Percentiles rank a stretch among this genome's conserved stretches.
Conservation (phyloP, 1,284 basidiomycete genomes). For the Schizophyllum amplum region DNA sequence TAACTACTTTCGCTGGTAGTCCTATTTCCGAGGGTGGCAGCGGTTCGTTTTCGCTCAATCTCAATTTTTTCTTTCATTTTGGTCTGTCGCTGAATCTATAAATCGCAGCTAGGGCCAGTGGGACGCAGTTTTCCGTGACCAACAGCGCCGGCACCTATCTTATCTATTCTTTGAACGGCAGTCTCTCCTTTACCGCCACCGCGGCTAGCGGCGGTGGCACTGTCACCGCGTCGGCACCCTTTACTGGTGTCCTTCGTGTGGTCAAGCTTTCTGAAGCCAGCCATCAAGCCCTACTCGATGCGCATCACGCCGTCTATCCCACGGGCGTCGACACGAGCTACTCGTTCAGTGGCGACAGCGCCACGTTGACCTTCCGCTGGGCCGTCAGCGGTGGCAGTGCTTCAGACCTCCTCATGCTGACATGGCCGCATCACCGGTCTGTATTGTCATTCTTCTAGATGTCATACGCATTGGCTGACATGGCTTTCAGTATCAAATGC, state of each 20-base stretch:
- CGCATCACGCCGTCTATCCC: conserved; percentile 22
- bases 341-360: conserved; percentile 19
- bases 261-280: conserved; percentile 24
- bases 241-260: conserved; percentile 34
- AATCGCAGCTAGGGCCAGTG: conserved; percentile 17
- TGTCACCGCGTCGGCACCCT: conserved; percentile 18
- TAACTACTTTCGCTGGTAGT: conserved; percentile 21
- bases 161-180: conserved; percentile 23
- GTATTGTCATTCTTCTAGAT: neutral
- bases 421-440: conserved; percentile 28
- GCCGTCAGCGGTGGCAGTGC: conserved; percentile 19
- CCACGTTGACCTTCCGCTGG: conserved; percentile 24
- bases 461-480: neutral
- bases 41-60: no score
- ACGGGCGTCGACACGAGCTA: conserved; percentile 23
- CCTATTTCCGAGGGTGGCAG: conserved; percentile 14
- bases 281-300: conserved; percentile 21
- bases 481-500: conserved; percentile 16
- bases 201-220: conserved; percentile 12
- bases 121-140: conserved; percentile 21
- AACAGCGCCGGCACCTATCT: conserved; percentile 22
- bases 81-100: conserved; percentile 1
- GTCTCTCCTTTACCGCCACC: conserved; percentile 20
- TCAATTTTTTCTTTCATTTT: no score
- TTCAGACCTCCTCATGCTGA: conserved; percentile 22